Percentiles rank a stretch among this genome's conserved stretches.
phyloP scores from a whole-genome alignment of 2,329 filamentous ascomycete species.

The Sporothrix brasiliensis region DNA sequence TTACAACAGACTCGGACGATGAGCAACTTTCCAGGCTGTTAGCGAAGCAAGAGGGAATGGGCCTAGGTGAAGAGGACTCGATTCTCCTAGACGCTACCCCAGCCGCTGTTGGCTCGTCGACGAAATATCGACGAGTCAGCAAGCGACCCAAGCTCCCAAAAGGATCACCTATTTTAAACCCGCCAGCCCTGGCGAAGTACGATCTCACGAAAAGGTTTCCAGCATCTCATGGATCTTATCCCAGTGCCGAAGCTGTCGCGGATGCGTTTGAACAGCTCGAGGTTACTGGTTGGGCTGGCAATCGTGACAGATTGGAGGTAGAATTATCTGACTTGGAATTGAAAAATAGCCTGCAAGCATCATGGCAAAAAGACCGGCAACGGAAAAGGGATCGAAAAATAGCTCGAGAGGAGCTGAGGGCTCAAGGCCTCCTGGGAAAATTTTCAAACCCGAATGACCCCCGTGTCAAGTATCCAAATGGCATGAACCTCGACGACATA shows the following conservation, averaged over 20 bases:
- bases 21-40: conserved; percentile 64
- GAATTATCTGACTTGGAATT: conserved; percentile 69
- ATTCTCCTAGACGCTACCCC: conserved; percentile 56
- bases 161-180: not conserved
- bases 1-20: conserved; percentile 61
- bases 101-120: conserved; percentile 30
- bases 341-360: conserved; percentile 58
- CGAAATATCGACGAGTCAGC: not conserved
- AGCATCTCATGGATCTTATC: conserved; percentile 41
- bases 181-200: not conserved
- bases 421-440: conserved; percentile 66
- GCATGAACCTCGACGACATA: conserved; percentile 71
- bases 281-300: conserved; percentile 76
- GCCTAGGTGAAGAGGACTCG: conserved; percentile 61
- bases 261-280: conserved; percentile 71
- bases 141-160: conserved; percentile 21
- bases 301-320: conserved; percentile 43
- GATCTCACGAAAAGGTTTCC: not conserved
- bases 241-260: conserved; percentile 48
- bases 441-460: conserved; percentile 60
- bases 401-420: conserved; percentile 69
- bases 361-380: conserved; percentile 68
- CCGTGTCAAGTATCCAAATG: conserved; percentile 70
- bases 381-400: conserved; percentile 73
- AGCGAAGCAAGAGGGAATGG: conserved; percentile 65